Percentiles rank a stretch among this genome's conserved stretches.
phyloP scores from a whole-genome alignment of 176 grass and related monocot species.

The Triticum turgidum region DNA sequence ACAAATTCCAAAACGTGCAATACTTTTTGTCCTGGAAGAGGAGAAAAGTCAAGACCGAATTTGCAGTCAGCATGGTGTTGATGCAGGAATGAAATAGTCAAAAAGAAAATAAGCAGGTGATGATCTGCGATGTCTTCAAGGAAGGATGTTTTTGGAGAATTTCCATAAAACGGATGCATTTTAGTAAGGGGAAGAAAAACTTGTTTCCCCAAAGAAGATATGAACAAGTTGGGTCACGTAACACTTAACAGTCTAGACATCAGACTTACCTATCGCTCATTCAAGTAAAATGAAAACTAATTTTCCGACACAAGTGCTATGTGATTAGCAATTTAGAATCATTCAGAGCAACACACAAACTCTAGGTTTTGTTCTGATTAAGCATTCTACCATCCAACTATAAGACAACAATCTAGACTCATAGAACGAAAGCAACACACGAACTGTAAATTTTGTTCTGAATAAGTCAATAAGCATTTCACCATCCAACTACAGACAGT shows the following conservation, averaged over 20 bases:
- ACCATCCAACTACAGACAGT: neutral
- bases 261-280: neutral
- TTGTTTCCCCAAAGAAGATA: neutral
- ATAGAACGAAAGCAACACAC: neutral
- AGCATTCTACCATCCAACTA: neutral
- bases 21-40: conserved; percentile 11
- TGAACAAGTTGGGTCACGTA: neutral
- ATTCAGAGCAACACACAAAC: neutral
- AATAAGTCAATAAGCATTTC: neutral
- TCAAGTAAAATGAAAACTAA: neutral
- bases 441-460: neutral
- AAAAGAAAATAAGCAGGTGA: conserved; percentile 14
- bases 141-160: neutral
- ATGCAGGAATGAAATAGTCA: conserved; percentile 1
- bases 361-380: neutral
- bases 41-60: conserved; percentile 18
- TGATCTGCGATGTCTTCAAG: neutral
- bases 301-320: neutral
- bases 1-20: conserved; percentile 43
- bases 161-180: neutral
- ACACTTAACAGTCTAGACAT: neutral
- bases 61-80: conserved; percentile 13
- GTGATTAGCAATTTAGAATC: neutral
- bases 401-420: neutral
- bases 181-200: neutral